phyloP scores from a whole-genome alignment of 2,329 filamentous ascomycete species.

The Penicillium decumbens region DNA sequence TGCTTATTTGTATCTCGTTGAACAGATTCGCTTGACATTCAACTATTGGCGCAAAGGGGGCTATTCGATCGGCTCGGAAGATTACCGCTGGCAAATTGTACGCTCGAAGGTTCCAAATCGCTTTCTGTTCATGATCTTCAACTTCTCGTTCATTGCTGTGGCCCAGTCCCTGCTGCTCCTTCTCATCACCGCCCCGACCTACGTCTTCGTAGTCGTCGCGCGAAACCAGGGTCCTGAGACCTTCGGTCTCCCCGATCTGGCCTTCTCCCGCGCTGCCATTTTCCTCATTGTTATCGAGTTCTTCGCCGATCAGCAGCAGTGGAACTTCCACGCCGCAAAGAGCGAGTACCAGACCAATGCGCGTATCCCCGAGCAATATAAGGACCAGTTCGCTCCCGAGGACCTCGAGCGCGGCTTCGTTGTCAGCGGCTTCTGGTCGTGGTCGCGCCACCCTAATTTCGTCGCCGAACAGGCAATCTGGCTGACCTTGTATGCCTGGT shows the following conservation, averaged over 20 bases:
- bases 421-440: constrained; percentile 77
- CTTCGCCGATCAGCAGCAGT: constrained; percentile 89
- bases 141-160: constrained; percentile 82
- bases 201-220: constrained; percentile 71
- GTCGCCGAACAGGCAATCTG: constrained; percentile 87
- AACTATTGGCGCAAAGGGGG: constrained; percentile 97
- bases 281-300: constrained; percentile 62
- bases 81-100: constrained; percentile 87
- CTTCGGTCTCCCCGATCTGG: constrained; percentile 56
- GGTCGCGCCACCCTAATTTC: constrained; percentile 92
- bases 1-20: constrained; percentile 18
- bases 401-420: constrained; percentile 89
- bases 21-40: constrained; percentile 73
- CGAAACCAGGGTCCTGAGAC: constrained; percentile 54
- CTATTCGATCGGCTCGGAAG: constrained; percentile 81
- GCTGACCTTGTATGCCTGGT: constrained; percentile 85
- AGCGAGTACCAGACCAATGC: constrained; percentile 66
- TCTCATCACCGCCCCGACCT: constrained; percentile 72
- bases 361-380: constrained; percentile 58
- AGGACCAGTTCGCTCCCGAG: constrained; percentile 55
- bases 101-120: constrained; percentile 63
- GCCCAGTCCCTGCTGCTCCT: constrained; percentile 78
- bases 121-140: constrained; percentile 78
- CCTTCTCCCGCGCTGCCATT: constrained; percentile 54
- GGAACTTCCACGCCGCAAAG: constrained; percentile 83